phyloP scores from a whole-genome alignment of 169 alveolate genomes.

The Cryptosporidium felis region DNA sequence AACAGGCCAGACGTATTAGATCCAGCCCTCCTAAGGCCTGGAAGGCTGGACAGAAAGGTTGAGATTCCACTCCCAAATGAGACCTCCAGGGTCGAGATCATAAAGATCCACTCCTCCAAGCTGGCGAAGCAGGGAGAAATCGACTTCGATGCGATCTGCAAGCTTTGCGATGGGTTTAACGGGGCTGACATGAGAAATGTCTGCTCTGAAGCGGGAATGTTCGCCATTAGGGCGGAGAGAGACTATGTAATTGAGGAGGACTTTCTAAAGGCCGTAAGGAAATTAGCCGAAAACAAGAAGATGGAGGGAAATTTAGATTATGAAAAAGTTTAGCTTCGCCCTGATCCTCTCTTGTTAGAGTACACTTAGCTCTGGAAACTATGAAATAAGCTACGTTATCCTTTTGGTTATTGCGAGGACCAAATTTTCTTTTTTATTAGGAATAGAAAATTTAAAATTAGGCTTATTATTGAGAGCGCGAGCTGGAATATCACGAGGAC shows the following conservation, averaged over 20 bases:
- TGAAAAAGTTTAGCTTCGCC: constrained; percentile 83
- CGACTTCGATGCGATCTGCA: constrained; percentile 92
- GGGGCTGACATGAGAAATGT: constrained; percentile 99
- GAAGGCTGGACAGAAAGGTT: constrained; percentile 98
- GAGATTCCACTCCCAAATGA: constrained; percentile 99
- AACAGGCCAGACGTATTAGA: constrained; percentile 99
- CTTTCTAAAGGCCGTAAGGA: constrained; percentile 96
- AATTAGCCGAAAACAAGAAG: constrained; percentile 94
- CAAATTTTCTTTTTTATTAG: constrained; percentile 21
- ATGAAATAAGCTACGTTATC: too few relatives aligned
- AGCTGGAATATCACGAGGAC: constrained; percentile 5
- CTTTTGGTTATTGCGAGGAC: background rate
- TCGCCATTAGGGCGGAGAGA: constrained; percentile 97
- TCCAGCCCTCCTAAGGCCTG: constrained; percentile 99
- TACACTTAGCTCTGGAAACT: too few relatives aligned
- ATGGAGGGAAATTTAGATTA: constrained; percentile 95
- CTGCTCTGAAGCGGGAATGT: constrained; percentile 99
- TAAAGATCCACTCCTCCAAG: constrained; percentile 94
- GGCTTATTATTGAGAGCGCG: background rate
- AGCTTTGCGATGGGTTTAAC: constrained; percentile 96
- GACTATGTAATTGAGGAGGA: constrained; percentile 98
- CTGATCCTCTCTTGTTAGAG: too few relatives aligned
- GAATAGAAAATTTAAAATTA: background rate
- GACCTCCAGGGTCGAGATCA: constrained; percentile 92
- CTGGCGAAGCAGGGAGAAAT: constrained; percentile 96